Evolutionary conservation across 2,329 filamentous ascomycete genomes (phyloP), one percentile per base, ranked within the genome.

Genomic region (Fusarium luffae): DNA sequence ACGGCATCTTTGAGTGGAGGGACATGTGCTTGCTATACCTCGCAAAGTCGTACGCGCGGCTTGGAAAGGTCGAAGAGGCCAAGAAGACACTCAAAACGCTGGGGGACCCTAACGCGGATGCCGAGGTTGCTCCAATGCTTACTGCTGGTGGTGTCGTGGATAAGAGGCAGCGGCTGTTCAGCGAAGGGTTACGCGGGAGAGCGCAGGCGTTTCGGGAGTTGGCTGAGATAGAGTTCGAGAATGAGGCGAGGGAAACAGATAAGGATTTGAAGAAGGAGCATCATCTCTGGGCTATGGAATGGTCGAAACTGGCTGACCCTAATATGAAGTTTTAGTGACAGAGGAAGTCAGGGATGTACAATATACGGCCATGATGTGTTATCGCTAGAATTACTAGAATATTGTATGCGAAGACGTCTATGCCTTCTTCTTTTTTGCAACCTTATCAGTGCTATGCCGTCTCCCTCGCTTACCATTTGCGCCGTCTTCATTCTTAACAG

Each of bases 261-360:
- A 51, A 58, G 21, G 60, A 50, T 37, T 46, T 57, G 7, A 70
- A 52, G 37, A 69, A 67, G 32, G 70, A 78, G 4, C 63, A 70
- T 16, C 50, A 66, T 21, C 70, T 68, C 8, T 80, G 77, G 79
- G 78, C 77, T 13, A 65, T 74, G 69, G 79, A 81, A 65, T 80
- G 78, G 75, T 72, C 76, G n/a, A 74, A 73, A 19, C 56, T 81
- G 41, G 77, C 75, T 5, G 72, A 79, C 49, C 41, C 49, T 5
- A 68, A 59, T 13, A 69, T 49, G 14, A 66, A 66, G 47, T 70
- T 72, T 43, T 80, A 52, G 74, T 28, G 13, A 21, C 8, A 40
- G 27, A 14, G 6, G 16, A 28, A 16, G n/a, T 10, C 12, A 2
- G 9, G 5, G 12, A 16, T 37, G 30, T 40, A 28, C 7, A 21